phyloP scores from a whole-genome alignment of 257 asterid species.

The Gentiana macrophylla region DNA sequence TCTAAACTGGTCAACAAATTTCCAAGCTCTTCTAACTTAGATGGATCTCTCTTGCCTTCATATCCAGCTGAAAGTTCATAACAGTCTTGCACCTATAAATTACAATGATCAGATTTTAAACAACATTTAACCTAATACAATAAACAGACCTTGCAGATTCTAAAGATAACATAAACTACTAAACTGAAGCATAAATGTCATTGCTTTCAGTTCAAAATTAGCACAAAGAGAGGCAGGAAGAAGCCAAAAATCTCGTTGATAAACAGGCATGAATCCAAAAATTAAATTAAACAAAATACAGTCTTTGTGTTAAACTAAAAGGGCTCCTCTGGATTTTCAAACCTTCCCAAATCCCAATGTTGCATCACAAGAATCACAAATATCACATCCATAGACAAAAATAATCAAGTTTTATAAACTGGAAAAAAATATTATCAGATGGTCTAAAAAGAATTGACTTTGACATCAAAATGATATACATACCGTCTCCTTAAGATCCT shows the following conservation, averaged over 20 bases:
- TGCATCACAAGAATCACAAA: too few relatives aligned
- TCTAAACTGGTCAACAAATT: conserved; percentile 32
- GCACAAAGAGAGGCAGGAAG: not conserved
- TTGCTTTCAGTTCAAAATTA: not conserved
- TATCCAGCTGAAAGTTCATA: conserved; percentile 44
- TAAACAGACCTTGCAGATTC: not conserved
- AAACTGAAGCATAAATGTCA: not conserved
- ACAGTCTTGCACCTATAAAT: conserved; percentile 34
- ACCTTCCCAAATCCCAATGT: too few relatives aligned
- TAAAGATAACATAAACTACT: not conserved
- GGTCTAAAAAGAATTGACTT: not conserved
- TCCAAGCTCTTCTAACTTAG: conserved; percentile 40
- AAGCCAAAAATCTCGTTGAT: not conserved
- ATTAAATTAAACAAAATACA: not conserved
- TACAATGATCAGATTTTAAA: not conserved
- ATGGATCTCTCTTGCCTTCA: conserved; percentile 24
- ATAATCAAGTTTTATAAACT: too few relatives aligned
- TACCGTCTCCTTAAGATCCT: conserved; percentile 37
- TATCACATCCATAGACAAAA: not conserved
- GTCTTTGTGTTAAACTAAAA: too few relatives aligned
- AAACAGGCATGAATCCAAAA: not conserved
- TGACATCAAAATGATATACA: not conserved
- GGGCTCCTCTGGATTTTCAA: too few relatives aligned
- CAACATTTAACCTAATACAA: not conserved
- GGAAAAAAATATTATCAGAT: too few relatives aligned